Evolutionary conservation across 805 yeast species (phyloP).

Genomic region (Candida yuanshanica): DNA sequence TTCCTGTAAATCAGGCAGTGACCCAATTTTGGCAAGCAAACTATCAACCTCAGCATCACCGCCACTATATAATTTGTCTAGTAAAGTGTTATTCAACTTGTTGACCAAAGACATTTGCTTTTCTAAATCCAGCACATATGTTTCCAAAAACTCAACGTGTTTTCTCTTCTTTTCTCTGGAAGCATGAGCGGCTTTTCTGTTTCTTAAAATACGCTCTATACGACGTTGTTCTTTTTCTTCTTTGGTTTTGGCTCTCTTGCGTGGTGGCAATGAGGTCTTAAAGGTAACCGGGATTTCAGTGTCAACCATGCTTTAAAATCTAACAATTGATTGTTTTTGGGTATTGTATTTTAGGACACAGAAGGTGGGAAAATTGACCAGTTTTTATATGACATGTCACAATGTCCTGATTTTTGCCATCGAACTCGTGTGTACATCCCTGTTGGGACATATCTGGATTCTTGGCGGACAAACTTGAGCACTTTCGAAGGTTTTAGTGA

Average conservation of each 20-base stretch:
- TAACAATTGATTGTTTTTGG: neutral
- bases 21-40: slow-evolving; percentile 7
- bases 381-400: too few relatives aligned
- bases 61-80: slow-evolving; percentile 11
- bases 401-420: too few relatives aligned
- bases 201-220: slow-evolving; percentile 85
- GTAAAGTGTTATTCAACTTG: slow-evolving; percentile 12
- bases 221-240: slow-evolving; percentile 97
- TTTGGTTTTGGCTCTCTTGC: slow-evolving; percentile 93
- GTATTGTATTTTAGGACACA: neutral
- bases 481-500: too few relatives aligned
- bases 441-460: neutral
- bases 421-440: too few relatives aligned
- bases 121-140: slow-evolving; percentile 23
- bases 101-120: slow-evolving; percentile 17
- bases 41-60: slow-evolving; percentile 17
- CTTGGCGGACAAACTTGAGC: neutral
- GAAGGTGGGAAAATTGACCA: neutral
- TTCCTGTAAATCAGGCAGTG: slow-evolving; percentile 20
- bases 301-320: slow-evolving; percentile 14
- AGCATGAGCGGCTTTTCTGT: slow-evolving; percentile 96
- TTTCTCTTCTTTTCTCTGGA: slow-evolving; percentile 93
- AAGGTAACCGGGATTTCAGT: slow-evolving; percentile 30
- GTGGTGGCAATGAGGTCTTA: slow-evolving; percentile 70
- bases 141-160: slow-evolving; percentile 80